phyloP scores from a whole-genome alignment of 495 filamentous ascomycete genomes.

The Penicillium arizonense region DNA sequence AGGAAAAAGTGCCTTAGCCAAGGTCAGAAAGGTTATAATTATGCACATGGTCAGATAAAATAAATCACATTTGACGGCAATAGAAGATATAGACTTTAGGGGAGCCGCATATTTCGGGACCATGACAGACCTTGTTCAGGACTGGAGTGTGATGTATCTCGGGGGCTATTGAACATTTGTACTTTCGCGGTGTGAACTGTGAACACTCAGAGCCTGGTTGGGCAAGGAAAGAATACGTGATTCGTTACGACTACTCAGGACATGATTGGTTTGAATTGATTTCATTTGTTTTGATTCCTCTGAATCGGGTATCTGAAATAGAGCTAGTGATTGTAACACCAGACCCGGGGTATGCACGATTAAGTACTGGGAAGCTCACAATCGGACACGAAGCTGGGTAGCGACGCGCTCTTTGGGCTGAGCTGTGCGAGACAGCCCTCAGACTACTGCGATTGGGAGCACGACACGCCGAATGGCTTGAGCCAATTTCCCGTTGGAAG shows the following conservation, averaged over 20 bases:
- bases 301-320: slow-evolving; percentile 11
- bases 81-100: too few relatives aligned
- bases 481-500: not conserved
- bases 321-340: slow-evolving; percentile 1
- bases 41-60: too few relatives aligned
- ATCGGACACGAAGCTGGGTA: not conserved
- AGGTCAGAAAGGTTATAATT: too few relatives aligned
- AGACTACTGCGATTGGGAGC: not conserved
- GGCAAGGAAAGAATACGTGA: too few relatives aligned
- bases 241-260: not conserved
- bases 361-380: slow-evolving; percentile 2
- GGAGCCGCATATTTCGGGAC: too few relatives aligned
- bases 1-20: too few relatives aligned
- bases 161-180: too few relatives aligned
- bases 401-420: not conserved
- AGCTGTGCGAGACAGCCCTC: not conserved
- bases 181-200: too few relatives aligned
- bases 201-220: too few relatives aligned
- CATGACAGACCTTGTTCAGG: too few relatives aligned
- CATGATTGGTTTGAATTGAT: not conserved
- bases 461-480: not conserved
- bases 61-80: too few relatives aligned
- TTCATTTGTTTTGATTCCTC: slow-evolving; percentile 7
- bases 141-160: too few relatives aligned
- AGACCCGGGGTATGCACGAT: not conserved